These are phyloP conservation scores for Tolypocladium paradoxum DNA, from an alignment of 2,329 filamentous ascomycete genomes.

Conservation along the genomic window DNA sequence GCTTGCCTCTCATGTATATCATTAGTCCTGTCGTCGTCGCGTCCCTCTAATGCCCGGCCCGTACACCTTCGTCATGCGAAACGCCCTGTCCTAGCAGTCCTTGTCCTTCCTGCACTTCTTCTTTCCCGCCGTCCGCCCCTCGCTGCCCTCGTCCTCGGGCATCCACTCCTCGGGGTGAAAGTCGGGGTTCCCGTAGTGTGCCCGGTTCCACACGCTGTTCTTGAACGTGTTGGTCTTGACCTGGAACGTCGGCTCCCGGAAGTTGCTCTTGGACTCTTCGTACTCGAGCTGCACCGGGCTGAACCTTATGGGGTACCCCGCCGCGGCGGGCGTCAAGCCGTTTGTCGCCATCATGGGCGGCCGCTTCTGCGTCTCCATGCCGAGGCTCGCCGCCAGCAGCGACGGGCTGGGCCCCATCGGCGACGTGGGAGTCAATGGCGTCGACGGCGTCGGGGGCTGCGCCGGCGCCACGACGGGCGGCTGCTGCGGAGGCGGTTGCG, in stretches of 20 bases:
- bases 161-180: conserved; percentile 35
- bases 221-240: conserved; percentile 49
- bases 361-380: conserved; percentile 4
- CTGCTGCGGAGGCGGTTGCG: conserved; percentile 10
- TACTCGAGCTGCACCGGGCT: conserved; percentile 36
- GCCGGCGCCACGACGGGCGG: conserved; percentile 20
- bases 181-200: conserved; percentile 54
- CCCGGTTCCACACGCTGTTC: conserved; percentile 55
- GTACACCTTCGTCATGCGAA: neutral
- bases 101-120: conserved; percentile 13
- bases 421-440: conserved; percentile 17
- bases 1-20: neutral
- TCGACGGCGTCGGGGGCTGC: conserved; percentile 17
- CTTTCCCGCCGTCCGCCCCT: conserved; percentile 16
- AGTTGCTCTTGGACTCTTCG: conserved; percentile 34
- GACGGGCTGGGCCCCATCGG: conserved; percentile 7
- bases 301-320: conserved; percentile 32
- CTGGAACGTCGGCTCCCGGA: conserved; percentile 34
- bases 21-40: neutral
- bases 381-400: conserved; percentile 1
- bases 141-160: conserved; percentile 27
- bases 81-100: neutral
- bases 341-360: neutral
- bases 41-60: neutral
- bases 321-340: neutral